Percentiles rank a stretch among this genome's conserved stretches.
Evolutionary conservation across 805 yeast species (phyloP).

Genomic region (Grigorovia transvaalensis): DNA sequence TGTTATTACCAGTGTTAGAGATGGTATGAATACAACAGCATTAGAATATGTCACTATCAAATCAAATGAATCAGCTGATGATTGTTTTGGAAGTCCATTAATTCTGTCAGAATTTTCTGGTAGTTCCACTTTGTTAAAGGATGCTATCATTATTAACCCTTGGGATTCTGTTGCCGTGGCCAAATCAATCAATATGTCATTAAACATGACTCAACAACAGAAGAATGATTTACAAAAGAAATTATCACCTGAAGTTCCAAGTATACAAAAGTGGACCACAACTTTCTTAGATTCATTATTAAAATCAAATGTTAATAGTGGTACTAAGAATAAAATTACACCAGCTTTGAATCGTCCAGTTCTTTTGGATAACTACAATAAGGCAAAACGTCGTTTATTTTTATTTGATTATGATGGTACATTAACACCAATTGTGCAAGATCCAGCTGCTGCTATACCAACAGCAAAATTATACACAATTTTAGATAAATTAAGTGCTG

Average conservation of each 20-base stretch:
- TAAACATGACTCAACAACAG: constrained; percentile 41
- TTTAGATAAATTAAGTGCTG: constrained; percentile 51
- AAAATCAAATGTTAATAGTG: constrained; percentile 31
- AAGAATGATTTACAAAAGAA: constrained; percentile 39
- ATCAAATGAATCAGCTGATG: constrained; percentile 33
- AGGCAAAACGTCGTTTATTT: constrained; percentile 61
- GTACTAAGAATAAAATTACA: constrained; percentile 39
- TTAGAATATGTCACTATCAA: constrained; percentile 86
- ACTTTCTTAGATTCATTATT: constrained; percentile 42
- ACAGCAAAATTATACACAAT: constrained; percentile 57
- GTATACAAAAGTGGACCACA: constrained; percentile 75
- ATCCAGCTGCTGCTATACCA: constrained; percentile 98
- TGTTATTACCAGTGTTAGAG: constrained; percentile 80
- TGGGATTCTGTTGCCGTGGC: constrained; percentile 96
- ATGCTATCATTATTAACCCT: constrained; percentile 82
- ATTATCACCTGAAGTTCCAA: constrained; percentile 55
- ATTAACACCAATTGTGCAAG: constrained; percentile 87
- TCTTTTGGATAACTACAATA: constrained; percentile 47
- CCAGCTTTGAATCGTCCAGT: constrained; percentile 74
- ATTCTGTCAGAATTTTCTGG: constrained; percentile 92
- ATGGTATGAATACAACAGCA: constrained; percentile 94
- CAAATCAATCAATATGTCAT: constrained; percentile 61
- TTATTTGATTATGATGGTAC: constrained; percentile 97
- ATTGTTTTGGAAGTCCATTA: constrained; percentile 49
- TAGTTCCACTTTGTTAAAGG: constrained; percentile 57